Evolutionary conservation across 2,329 filamentous ascomycete species (phyloP).

Genomic region (Didymella pinodella): DNA sequence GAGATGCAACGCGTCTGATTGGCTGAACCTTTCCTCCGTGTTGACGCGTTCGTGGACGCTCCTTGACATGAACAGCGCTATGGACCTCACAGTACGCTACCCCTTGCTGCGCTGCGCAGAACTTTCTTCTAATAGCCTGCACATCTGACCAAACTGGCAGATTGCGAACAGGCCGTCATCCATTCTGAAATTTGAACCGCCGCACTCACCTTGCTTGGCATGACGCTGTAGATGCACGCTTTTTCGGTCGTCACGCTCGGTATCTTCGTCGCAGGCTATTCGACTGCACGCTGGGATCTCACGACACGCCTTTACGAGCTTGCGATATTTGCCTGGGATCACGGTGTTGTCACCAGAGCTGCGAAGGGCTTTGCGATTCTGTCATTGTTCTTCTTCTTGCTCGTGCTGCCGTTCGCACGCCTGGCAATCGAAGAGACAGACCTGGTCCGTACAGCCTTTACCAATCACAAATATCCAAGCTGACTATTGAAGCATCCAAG

Average conservation of each 20-base stretch:
- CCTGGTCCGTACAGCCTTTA: slow-evolving; percentile 66
- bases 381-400: slow-evolving; percentile 81
- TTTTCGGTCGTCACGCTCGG: slow-evolving; percentile 94
- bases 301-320: slow-evolving; percentile 97
- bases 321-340: slow-evolving; percentile 96
- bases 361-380: slow-evolving; percentile 85
- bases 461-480: slow-evolving; percentile 1
- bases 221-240: slow-evolving; percentile 80
- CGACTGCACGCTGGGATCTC: slow-evolving; percentile 98
- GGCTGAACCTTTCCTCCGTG: slow-evolving; percentile 10
- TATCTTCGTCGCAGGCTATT: slow-evolving; percentile 99
- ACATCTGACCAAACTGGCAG: background rate
- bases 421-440: slow-evolving; percentile 82
- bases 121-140: background rate
- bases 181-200: background rate
- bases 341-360: slow-evolving; percentile 91
- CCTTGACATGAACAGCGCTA: slow-evolving; percentile 21
- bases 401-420: slow-evolving; percentile 84
- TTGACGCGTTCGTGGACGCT: slow-evolving; percentile 1
- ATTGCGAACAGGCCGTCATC: background rate
- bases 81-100: slow-evolving; percentile 25
- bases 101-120: slow-evolving; percentile 13
- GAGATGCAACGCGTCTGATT: slow-evolving; percentile 13
- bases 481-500: slow-evolving; percentile 75
- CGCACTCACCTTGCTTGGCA: slow-evolving; percentile 28